phyloP scores from a whole-genome alignment of 2,329 filamentous ascomycete species.

The Alternaria infectoria region DNA sequence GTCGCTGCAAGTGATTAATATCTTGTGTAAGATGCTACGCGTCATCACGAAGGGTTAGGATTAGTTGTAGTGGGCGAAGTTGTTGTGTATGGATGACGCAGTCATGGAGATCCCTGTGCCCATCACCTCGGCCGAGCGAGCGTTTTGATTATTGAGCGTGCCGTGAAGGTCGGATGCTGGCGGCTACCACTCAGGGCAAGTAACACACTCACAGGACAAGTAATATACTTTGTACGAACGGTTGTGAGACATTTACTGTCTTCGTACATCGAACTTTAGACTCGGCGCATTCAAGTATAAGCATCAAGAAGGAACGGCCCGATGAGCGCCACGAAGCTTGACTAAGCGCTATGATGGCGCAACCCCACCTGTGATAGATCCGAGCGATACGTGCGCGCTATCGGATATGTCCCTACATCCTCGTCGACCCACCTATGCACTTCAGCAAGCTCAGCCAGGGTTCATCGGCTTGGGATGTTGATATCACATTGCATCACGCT shows the following conservation, averaged over 20 bases:
- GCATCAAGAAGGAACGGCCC: background rate
- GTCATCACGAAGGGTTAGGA: background rate
- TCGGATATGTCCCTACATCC: background rate
- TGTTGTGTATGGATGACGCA: conserved; percentile 1
- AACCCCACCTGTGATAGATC: background rate
- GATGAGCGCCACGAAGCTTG: background rate
- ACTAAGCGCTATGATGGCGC: background rate
- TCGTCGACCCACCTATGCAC: background rate
- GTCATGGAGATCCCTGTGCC: background rate
- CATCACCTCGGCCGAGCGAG: conserved; percentile 5
- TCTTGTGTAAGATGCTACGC: background rate
- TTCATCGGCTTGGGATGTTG: background rate
- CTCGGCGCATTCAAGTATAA: background rate
- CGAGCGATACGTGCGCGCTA: background rate
- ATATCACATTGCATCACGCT: background rate
- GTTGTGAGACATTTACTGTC: background rate
- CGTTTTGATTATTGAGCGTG: background rate
- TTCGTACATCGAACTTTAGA: background rate
- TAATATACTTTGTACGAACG: background rate
- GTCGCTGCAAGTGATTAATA: background rate
- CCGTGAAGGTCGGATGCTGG: background rate
- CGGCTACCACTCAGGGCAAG: background rate
- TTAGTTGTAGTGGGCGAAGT: background rate
- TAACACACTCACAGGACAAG: too few relatives aligned
- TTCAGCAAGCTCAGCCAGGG: background rate